These are phyloP conservation scores for Calonectria pseudoreteaudii DNA, from an alignment of 2,329 filamentous ascomycete species.

Conservation along the genomic window DNA sequence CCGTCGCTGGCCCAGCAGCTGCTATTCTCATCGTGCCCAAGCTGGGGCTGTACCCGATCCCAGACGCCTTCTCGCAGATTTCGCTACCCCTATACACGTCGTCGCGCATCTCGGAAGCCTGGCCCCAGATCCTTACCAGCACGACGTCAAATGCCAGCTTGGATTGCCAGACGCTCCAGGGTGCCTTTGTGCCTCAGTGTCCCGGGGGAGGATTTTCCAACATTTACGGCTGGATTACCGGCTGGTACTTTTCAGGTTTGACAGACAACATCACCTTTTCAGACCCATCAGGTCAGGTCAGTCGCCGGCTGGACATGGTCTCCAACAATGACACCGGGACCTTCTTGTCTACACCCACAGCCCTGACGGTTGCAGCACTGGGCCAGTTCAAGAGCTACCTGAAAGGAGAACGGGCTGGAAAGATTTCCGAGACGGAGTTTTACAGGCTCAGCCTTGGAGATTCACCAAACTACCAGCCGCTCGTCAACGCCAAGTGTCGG, in stretches of 20 bases:
- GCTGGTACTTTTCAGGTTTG: neutral
- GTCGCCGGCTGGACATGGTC: neutral
- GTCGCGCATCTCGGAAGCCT: accelerated
- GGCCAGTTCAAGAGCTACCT: neutral
- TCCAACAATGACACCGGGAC: neutral
- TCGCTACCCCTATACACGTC: neutral
- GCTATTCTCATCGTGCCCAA: neutral
- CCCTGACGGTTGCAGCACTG: neutral
- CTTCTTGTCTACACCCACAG: neutral
- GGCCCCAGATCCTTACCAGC: neutral
- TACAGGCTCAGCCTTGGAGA: neutral
- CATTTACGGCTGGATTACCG: neutral
- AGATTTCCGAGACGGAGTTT: neutral
- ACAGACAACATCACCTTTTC: neutral
- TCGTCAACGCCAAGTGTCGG: neutral
- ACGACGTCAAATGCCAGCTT: neutral
- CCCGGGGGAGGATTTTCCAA: neutral
- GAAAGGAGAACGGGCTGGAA: neutral
- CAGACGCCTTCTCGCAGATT: neutral
- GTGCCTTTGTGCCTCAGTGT: neutral
- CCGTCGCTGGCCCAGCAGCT: neutral
- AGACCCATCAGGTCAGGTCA: neutral
- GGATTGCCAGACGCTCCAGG: neutral
- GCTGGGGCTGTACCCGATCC: neutral
- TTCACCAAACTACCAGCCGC: neutral